Evolutionary conservation across 768 basidiomycete genomes (phyloP).

Genomic region (Phaeotremella fagi): DNA sequence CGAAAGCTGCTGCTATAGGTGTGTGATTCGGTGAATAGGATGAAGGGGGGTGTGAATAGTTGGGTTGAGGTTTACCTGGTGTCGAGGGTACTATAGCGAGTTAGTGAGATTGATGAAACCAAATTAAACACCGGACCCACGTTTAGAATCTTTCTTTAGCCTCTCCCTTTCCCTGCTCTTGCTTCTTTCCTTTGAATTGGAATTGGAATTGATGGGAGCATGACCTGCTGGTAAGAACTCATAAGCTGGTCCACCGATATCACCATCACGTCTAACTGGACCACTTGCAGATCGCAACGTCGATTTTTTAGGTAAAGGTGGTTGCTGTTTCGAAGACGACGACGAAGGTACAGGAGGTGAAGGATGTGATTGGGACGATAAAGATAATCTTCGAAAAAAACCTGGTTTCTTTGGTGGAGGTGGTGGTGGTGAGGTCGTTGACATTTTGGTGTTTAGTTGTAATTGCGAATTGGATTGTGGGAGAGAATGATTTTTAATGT

Average conservation of each 20-base stretch:
- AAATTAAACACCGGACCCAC: no score
- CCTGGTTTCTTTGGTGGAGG: conserved; percentile 14
- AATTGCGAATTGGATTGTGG: no score
- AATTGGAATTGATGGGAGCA: conserved; percentile 5
- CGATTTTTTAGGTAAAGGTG: neutral
- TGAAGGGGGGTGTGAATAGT: neutral
- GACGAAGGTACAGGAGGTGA: neutral
- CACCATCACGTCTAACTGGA: neutral
- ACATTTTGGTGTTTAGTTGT: no score
- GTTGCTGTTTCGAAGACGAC: neutral
- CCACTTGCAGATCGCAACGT: conserved; percentile 3
- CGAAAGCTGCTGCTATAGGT: conserved; percentile 3
- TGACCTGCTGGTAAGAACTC: conserved; percentile 9
- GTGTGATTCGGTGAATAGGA: neutral
- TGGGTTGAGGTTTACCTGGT: no score
- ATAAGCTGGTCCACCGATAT: conserved; percentile 15
- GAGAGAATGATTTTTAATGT: no score
- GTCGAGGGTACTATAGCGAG: no score
- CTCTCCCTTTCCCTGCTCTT: neutral
- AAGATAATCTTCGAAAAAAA: conserved; percentile 14
- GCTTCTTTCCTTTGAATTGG: neutral
- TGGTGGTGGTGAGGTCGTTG: neutral
- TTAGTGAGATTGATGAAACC: no score
- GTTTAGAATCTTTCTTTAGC: no score
- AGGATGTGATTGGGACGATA: conserved; percentile 14